Conservation (phyloP, 1,284 basidiomycete genomes). For the Pholiota adiposa region DNA sequence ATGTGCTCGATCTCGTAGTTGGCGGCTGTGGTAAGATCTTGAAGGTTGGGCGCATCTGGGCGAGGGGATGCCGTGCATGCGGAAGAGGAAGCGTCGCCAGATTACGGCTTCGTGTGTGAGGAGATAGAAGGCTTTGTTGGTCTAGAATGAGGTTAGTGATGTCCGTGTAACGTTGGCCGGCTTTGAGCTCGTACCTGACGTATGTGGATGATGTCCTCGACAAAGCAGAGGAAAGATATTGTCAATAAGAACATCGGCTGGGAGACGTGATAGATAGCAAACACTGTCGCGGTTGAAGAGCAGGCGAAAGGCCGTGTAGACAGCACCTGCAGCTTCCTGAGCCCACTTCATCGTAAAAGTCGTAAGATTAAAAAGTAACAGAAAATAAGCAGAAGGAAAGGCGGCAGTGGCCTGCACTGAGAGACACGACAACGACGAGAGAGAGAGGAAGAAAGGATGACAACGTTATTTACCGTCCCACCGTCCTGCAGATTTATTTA, state of each 20-base stretch:
- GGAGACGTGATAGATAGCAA: constrained; percentile 2
- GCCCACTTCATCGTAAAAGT: constrained; percentile 5
- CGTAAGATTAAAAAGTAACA: background rate
- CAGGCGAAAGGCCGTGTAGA: background rate
- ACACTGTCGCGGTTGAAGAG: background rate
- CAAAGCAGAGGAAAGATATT: constrained; percentile 13
- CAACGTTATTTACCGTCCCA: background rate
- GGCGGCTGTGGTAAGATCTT: constrained; percentile 47
- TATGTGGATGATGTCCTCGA: constrained; percentile 7
- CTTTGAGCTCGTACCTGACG: no score
- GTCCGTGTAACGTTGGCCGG: no score
- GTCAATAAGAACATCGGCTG: constrained; percentile 11
- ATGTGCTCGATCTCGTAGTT: constrained; percentile 66
- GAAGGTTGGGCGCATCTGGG: constrained; percentile 64
- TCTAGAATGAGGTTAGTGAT: constrained; percentile 36
- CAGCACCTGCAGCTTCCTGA: background rate
- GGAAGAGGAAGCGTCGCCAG: constrained; percentile 67
- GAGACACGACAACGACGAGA: background rate
- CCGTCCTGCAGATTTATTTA: background rate
- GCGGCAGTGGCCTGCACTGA: constrained; percentile 7
- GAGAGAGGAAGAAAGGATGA: background rate
- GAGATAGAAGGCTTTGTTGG: constrained; percentile 56
- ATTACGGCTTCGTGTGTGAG: constrained; percentile 69
- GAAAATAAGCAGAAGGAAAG: background rate
- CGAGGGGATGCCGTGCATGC: constrained; percentile 55